Conservation (phyloP, 2,329 filamentous ascomycete genomes). For the Cryphonectria carpinicola region DNA sequence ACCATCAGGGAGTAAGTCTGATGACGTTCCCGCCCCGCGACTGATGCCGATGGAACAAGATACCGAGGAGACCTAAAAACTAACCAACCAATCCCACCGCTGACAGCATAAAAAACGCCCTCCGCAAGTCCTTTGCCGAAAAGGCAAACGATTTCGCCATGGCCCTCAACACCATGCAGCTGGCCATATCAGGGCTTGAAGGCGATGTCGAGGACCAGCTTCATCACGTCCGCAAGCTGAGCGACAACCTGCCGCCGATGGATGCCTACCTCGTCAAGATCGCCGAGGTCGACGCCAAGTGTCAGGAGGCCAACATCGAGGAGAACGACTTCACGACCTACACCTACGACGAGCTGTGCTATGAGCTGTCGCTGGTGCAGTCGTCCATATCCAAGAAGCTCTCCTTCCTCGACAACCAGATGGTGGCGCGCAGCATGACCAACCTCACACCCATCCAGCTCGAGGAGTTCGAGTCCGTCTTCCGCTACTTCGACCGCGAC, state of each 20-base stretch:
- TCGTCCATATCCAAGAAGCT: slow-evolving; percentile 95
- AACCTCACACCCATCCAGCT: slow-evolving; percentile 97
- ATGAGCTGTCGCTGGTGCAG: slow-evolving; percentile 90
- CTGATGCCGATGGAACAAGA: background rate
- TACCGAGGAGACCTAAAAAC: background rate
- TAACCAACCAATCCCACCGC: slow-evolving; percentile 25
- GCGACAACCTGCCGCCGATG: slow-evolving; percentile 84
- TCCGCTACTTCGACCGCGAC: slow-evolving; percentile 96
- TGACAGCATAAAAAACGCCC: slow-evolving; percentile 84
- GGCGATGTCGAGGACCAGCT: slow-evolving; percentile 96
- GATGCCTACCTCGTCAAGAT: slow-evolving; percentile 91
- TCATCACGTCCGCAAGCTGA: slow-evolving; percentile 81
- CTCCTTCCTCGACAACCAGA: slow-evolving; percentile 95
- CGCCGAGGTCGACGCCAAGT: slow-evolving; percentile 82
- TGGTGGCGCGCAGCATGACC: slow-evolving; percentile 97
- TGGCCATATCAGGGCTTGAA: slow-evolving; percentile 95
- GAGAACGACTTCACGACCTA: slow-evolving; percentile 99
- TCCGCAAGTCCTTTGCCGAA: slow-evolving; percentile 91
- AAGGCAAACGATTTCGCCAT: slow-evolving; percentile 98
- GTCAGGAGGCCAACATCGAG: slow-evolving; percentile 95
- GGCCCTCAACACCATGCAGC: slow-evolving; percentile 90
- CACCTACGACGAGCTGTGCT: slow-evolving; percentile 93
- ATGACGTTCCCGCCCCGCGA: background rate
- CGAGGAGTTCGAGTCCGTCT: slow-evolving; percentile 98
- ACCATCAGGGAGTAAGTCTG: slow-evolving; percentile 83